A percentile compares a stretch with the other conserved stretches of the same genome.
Conservation (phyloP, 176 grass and related monocot species). For the Leersia perrieri region DNA sequence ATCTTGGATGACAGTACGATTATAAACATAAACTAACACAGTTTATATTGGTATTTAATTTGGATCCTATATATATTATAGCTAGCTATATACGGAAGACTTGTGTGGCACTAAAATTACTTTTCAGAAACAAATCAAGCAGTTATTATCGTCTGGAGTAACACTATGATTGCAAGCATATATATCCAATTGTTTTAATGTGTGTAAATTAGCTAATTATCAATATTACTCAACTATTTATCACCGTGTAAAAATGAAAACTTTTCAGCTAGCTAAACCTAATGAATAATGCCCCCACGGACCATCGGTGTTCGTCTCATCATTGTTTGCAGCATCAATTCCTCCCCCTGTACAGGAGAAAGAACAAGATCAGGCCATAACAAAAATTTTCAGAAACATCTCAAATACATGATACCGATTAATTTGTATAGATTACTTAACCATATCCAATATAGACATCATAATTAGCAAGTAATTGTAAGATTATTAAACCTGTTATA, state of each 20-base stretch:
- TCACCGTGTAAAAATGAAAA: background rate
- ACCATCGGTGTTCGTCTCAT: background rate
- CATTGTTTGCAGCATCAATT: background rate
- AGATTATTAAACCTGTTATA: background rate
- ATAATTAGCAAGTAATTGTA: background rate
- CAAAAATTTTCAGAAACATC: background rate
- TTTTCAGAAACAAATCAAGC: background rate
- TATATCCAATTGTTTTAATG: background rate
- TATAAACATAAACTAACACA: too few species aligned
- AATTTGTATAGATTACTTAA: background rate
- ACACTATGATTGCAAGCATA: background rate
- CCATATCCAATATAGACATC: background rate
- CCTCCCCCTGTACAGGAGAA: background rate
- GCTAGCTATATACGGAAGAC: too few species aligned
- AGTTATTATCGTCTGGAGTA: background rate
- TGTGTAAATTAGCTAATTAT: background rate
- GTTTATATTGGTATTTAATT: too few species aligned
- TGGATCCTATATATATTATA: too few species aligned
- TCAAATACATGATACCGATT: background rate
- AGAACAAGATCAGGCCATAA: background rate
- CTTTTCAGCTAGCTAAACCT: background rate
- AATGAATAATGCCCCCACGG: background rate
- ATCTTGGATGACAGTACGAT: too few species aligned
- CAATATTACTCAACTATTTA: background rate
- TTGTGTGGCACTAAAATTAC: background rate